Evolutionary conservation across 2,329 filamentous ascomycete genomes (phyloP).

Genomic region (Phialophora chinensis): DNA sequence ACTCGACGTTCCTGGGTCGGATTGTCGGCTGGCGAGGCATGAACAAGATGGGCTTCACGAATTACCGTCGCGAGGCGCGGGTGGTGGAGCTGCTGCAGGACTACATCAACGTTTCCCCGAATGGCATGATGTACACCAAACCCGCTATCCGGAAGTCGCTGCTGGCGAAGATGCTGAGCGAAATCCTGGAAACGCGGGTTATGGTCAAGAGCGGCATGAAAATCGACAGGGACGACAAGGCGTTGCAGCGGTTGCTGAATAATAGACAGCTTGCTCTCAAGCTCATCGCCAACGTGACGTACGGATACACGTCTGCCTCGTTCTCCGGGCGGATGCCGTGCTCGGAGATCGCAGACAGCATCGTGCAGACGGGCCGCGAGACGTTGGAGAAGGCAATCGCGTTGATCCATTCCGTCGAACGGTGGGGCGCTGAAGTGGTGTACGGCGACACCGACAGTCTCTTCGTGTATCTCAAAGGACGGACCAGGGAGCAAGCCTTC

Average conservation of each 20-base stretch:
- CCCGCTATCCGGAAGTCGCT: conserved; percentile 85
- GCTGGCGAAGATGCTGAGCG: conserved; percentile 92
- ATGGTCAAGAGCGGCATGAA: conserved; percentile 99
- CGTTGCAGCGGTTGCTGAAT: conserved; percentile 84
- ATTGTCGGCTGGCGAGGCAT: conserved; percentile 85
- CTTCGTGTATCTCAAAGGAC: conserved; percentile 87
- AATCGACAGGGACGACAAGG: conserved; percentile 83
- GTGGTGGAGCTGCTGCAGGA: conserved; percentile 80
- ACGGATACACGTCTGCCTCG: conserved; percentile 94
- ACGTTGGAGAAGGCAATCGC: conserved; percentile 94
- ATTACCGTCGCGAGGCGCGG: conserved; percentile 78
- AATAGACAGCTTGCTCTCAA: conserved; percentile 94
- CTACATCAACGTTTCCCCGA: conserved; percentile 89
- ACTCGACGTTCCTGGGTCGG: conserved; percentile 91
- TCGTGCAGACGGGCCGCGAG: conserved; percentile 93
- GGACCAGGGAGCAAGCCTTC: conserved; percentile 87
- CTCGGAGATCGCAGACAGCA: conserved; percentile 96
- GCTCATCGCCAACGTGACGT: conserved; percentile 97
- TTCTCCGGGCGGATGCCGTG: conserved; percentile 98
- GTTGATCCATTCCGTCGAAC: conserved; percentile 82
- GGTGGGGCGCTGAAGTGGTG: conserved; percentile 94
- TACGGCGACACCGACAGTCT: conserved; percentile 97
- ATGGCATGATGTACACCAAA: conserved; percentile 95
- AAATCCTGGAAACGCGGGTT: conserved; percentile 92
- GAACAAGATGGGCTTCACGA: conserved; percentile 92